Base-by-base conservation (phyloP, 441 rosid genomes). In the Pelargonium hybrid region DNA sequence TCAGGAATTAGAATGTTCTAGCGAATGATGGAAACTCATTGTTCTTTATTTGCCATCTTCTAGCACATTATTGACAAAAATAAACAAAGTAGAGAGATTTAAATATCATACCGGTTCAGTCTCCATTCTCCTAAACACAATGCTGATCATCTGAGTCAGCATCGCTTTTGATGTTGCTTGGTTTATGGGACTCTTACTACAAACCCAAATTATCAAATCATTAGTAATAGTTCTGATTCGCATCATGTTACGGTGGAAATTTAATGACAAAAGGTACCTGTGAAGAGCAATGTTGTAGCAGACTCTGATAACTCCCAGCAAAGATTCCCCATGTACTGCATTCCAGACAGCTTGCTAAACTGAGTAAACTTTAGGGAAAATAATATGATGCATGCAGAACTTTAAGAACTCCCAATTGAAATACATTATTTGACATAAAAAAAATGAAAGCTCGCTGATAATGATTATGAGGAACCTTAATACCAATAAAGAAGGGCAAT, bases 101-200 rank as follows among this genome's bases (percentile, higher is more conserved):
- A 70, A 70, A 75, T 72, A 67, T 63, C 84, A 77, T 76, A 95
- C 99, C 82, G 82, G 88, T 76, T 90, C 95, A 70, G 87, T 82
- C 81, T 95, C 99, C 99, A 95, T 95, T 83, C 98, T 92, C 81
- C 97, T 83, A 82, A 91, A 88, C 63, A 90, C 85, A 26, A 95
- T 92, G 89, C 90, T 87, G 77, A 95, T 87, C 96, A 92, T 95
- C 82, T 95, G 99, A 41, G 99, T 90, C 86, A 95, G 78, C 99
- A 95, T 95, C 74, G 99, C 99, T 85, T 92, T 95, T 43, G 99
- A 90, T 25, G 99, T 95, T 52, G 96, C 96, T 86, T 95, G 99
- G 81, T 95, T 92, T 79, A 95, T 83, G 21, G 92, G 97, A 84
- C 97, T 95, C 92, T 95, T 95, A 91, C 98, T 95, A 77, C 84